A percentile compares a stretch with the other conserved stretches of the same genome.
phyloP scores from a whole-genome alignment of 371 early-diverging fungal genomes.

The Umbelopsis sp. region DNA sequence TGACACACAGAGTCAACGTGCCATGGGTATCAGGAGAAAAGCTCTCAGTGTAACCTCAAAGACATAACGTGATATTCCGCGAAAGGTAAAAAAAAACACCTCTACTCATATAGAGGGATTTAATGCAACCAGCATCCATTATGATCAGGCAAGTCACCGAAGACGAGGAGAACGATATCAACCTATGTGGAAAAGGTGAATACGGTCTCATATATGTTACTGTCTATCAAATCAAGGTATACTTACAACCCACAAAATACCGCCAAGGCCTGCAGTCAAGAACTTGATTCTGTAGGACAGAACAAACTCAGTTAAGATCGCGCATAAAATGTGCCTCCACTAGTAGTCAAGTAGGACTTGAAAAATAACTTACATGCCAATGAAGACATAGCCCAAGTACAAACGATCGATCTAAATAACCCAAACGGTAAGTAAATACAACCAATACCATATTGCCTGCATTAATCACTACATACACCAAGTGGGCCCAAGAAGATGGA shows the following conservation, averaged over 20 bases:
- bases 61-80: not conserved
- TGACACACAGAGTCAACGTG: not conserved
- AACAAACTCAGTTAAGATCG: not conserved
- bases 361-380: conserved; percentile 30
- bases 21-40: not conserved
- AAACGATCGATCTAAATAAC: conserved; percentile 59
- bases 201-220: too few relatives aligned
- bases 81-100: too few relatives aligned
- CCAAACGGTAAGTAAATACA: not conserved
- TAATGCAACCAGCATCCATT: conserved; percentile 17
- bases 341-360: conserved; percentile 21
- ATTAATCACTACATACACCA: conserved; percentile 33
- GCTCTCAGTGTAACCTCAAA: not conserved
- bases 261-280: conserved; percentile 53
- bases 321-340: not conserved
- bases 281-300: conserved; percentile 31
- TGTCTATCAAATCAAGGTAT: conserved; percentile 24
- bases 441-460: too few relatives aligned
- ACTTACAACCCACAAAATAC: conserved; percentile 55
- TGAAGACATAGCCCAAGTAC: conserved; percentile 63
- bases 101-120: not conserved
- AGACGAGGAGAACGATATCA: conserved; percentile 47
- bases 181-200: not conserved
- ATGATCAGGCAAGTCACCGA: conserved; percentile 47
- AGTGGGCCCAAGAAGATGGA: conserved; percentile 55